Conservation (phyloP, 2,329 filamentous ascomycete species). For the Graphilbum ipis-grandicollis region DNA sequence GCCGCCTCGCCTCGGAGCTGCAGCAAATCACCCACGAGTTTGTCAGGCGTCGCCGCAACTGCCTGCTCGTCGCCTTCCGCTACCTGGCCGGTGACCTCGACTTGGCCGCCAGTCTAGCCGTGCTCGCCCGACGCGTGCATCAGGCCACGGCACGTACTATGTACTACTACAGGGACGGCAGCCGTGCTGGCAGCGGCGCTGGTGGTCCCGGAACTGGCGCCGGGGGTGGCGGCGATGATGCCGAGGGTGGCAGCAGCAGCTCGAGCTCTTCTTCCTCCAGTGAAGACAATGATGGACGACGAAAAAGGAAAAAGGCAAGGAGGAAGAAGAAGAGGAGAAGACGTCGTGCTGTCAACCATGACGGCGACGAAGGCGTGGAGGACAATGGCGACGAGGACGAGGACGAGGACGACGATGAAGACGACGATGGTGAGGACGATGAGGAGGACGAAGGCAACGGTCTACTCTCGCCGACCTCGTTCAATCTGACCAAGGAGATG, state of each 20-base stretch:
- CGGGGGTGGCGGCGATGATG: conserved; percentile 16
- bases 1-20: conserved; percentile 35
- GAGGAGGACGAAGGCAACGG: neutral
- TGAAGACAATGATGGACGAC: too few relatives aligned
- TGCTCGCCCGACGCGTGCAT: conserved; percentile 34
- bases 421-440: conserved; percentile 21
- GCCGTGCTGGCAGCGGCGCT: neutral
- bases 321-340: conserved; percentile 26
- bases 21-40: conserved; percentile 38
- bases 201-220: too few relatives aligned
- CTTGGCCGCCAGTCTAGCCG: conserved; percentile 39
- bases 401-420: conserved; percentile 48
- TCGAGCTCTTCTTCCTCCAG: neutral
- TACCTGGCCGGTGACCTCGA: conserved; percentile 48
- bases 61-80: conserved; percentile 41
- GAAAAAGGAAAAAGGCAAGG: conserved; percentile 21
- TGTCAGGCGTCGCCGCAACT: conserved; percentile 39
- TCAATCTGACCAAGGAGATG: conserved; percentile 36
- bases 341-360: too few relatives aligned
- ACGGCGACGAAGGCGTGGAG: neutral
- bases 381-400: conserved; percentile 17
- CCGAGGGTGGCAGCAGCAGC: conserved; percentile 32
- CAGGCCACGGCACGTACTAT: neutral
- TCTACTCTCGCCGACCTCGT: neutral
- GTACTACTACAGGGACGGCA: too few relatives aligned